phyloP scores from a whole-genome alignment of 2,329 filamentous ascomycete genomes.

The Geosmithia flava region DNA sequence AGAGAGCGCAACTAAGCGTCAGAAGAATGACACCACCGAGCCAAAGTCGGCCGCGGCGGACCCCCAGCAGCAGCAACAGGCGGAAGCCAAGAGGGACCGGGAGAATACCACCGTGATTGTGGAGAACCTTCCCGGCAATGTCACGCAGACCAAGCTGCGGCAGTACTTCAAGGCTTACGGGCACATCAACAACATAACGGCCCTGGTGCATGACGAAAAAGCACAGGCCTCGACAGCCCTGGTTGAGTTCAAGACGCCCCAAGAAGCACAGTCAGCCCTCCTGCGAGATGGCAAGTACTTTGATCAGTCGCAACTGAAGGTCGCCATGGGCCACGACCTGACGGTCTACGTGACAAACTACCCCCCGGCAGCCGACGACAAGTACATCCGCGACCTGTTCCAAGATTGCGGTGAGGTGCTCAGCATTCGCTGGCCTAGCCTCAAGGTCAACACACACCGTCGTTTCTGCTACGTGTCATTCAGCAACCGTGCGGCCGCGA shows the following conservation, averaged over 20 bases:
- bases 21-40: conserved; percentile 31
- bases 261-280: conserved; percentile 72
- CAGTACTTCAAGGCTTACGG: conserved; percentile 92
- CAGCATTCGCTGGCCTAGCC: conserved; percentile 77
- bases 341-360: conserved; percentile 91
- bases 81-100: conserved; percentile 60
- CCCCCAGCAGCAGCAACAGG: conserved; percentile 9
- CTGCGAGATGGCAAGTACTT: conserved; percentile 74
- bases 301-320: conserved; percentile 58
- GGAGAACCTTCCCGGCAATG: conserved; percentile 58
- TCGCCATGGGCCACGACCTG: conserved; percentile 62
- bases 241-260: conserved; percentile 71
- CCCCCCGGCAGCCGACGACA: conserved; percentile 62
- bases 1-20: conserved; percentile 53
- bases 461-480: conserved; percentile 98
- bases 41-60: conserved; percentile 4
- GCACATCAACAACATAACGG: conserved; percentile 63
- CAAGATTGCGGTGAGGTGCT: conserved; percentile 69
- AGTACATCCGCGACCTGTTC: conserved; percentile 57
- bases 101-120: conserved; percentile 83
- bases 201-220: conserved; percentile 47
- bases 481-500: conserved; percentile 51
- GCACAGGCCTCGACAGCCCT: conserved; percentile 55
- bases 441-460: conserved; percentile 78
- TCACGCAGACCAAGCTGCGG: conserved; percentile 59